Evolutionary conservation across 768 basidiomycete genomes (phyloP).

Genomic region (Xerocomus potaroensis): DNA sequence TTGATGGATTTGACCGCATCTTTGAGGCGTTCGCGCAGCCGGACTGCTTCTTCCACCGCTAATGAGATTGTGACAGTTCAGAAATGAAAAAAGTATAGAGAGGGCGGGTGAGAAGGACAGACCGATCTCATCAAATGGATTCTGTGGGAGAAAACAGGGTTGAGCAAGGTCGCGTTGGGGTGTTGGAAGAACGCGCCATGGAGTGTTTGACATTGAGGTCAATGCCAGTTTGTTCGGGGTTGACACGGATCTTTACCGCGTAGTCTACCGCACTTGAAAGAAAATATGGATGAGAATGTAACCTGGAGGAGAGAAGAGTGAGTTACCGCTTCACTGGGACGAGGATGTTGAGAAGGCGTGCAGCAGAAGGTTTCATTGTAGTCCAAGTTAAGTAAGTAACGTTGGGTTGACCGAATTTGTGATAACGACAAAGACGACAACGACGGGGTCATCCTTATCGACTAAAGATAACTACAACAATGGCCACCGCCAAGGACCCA

Average conservation of each 20-base stretch:
- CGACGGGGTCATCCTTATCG: too few relatives aligned
- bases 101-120: neutral
- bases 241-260: constrained; percentile 97
- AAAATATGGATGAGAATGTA: neutral
- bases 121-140: constrained; percentile 99
- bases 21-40: constrained; percentile 82
- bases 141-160: constrained; percentile 46
- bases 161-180: neutral
- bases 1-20: constrained; percentile 80
- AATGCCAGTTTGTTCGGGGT: constrained; percentile 90
- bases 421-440: too few relatives aligned
- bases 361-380: constrained; percentile 70
- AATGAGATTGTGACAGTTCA: too few relatives aligned
- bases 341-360: constrained; percentile 78
- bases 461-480: too few relatives aligned
- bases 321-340: constrained; percentile 87
- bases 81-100: too few relatives aligned
- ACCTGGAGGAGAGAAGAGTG: neutral
- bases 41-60: constrained; percentile 98
- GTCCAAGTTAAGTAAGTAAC: too few relatives aligned
- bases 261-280: constrained; percentile 81
- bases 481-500: too few relatives aligned
- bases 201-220: constrained; percentile 98
- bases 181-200: constrained; percentile 59
- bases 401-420: too few relatives aligned